phyloP scores from a whole-genome alignment of 1,139 yeast genomes.

The Protomyces pachydermus region DNA sequence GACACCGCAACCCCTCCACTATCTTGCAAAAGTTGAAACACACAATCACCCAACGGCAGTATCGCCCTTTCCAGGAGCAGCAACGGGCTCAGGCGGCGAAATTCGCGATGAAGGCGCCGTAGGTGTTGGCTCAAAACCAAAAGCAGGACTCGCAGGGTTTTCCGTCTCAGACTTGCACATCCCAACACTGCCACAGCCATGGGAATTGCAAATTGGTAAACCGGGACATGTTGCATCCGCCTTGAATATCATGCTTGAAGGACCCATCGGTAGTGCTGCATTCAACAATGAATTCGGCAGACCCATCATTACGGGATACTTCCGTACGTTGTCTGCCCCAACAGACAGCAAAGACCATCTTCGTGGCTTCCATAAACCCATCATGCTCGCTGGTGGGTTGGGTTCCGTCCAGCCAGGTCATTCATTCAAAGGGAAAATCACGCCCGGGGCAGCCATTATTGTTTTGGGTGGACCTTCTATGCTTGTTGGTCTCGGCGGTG shows the following conservation, averaged over 20 bases:
- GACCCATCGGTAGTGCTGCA: constrained; percentile 97
- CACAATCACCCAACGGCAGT: constrained; percentile 99
- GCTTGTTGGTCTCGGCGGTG: constrained; percentile 99
- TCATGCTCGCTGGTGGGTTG: constrained; percentile 99
- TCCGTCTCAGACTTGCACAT: constrained; percentile 86
- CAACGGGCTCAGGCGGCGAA: constrained; percentile 99
- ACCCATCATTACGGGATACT: constrained; percentile 95
- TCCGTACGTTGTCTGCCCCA: constrained; percentile 85
- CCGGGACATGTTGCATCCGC: constrained; percentile 92
- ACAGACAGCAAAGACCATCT: constrained; percentile 64
- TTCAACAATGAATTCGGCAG: constrained; percentile 98
- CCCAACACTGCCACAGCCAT: constrained; percentile 82
- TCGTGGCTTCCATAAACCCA: constrained; percentile 97
- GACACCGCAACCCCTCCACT: constrained; percentile 72
- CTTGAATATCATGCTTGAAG: constrained; percentile 91
- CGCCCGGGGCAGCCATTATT: constrained; percentile 87
- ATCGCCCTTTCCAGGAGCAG: constrained; percentile 98
- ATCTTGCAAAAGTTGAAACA: constrained; percentile 92
- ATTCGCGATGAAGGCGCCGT: constrained; percentile 99
- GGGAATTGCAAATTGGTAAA: constrained; percentile 87
- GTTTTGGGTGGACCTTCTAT: constrained; percentile 98
- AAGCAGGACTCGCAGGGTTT: constrained; percentile 93
- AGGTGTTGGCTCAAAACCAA: constrained; percentile 95
- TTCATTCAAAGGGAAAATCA: constrained; percentile 82
- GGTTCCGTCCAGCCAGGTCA: constrained; percentile 93